These are phyloP conservation scores for Prillingera fragicola DNA, from an alignment of 1,284 basidiomycete genomes.

Conservation along the genomic window DNA sequence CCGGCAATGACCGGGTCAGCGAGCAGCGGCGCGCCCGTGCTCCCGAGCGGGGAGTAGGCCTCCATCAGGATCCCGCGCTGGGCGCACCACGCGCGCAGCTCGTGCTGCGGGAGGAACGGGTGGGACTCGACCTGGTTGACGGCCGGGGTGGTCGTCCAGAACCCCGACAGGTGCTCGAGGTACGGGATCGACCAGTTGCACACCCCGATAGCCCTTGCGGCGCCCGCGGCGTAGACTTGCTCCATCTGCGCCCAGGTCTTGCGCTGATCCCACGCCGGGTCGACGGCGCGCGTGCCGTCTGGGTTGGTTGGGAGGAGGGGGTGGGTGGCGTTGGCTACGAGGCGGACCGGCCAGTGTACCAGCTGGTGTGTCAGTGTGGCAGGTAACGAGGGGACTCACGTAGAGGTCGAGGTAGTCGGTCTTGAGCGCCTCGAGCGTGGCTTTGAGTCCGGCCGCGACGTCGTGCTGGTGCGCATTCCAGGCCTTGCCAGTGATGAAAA, in stretches of 20 bases:
- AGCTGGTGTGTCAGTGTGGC: too few species aligned
- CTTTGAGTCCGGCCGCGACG: constrained; percentile 61
- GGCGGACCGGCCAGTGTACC: constrained; percentile 74
- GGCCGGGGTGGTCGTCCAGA: constrained; percentile 60
- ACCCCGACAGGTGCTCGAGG: constrained; percentile 53
- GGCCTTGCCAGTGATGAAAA: constrained; percentile 71
- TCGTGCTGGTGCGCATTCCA: constrained; percentile 14
- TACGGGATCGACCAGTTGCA: constrained; percentile 31
- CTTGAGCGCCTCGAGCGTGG: constrained; percentile 65
- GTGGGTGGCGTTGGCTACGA: constrained; percentile 57
- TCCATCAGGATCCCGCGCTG: constrained; percentile 66
- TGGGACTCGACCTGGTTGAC: constrained; percentile 68
- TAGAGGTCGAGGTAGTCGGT: constrained; percentile 66
- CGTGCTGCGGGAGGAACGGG: constrained; percentile 63
- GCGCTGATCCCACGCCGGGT: constrained; percentile 59
- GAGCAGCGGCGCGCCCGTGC: constrained; percentile 61
- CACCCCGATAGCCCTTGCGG: constrained; percentile 67
- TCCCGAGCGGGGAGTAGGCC: constrained; percentile 80
- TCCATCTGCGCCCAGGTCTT: constrained; percentile 84
- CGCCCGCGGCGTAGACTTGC: constrained; percentile 59
- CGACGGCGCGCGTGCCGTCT: constrained; percentile 64
- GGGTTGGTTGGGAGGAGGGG: constrained; percentile 61
- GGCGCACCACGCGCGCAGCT: constrained; percentile 62
- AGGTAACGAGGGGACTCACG: constrained; percentile 47
- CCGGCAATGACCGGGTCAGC: constrained; percentile 59